These are phyloP conservation scores for Clitoria ternatea DNA, from an alignment of 306 rosid species.

Conservation along the genomic window DNA sequence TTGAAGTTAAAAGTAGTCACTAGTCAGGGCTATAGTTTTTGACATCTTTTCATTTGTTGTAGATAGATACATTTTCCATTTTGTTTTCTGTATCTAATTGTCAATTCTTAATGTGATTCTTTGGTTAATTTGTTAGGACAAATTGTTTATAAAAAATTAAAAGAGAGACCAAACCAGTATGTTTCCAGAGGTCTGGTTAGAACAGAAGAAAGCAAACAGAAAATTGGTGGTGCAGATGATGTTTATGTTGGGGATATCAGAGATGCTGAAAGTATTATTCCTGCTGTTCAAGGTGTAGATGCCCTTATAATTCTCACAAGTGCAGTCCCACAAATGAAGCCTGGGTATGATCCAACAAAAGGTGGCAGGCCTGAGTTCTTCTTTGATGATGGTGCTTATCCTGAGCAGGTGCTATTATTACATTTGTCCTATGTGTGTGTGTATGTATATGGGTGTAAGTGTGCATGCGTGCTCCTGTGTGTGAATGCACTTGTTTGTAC, in stretches of 20 bases:
- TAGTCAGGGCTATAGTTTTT: background rate
- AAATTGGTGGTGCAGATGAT: slow-evolving; percentile 68
- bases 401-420: slow-evolving; percentile 68
- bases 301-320: slow-evolving; percentile 87
- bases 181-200: slow-evolving; percentile 84
- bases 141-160: slow-evolving; percentile 65
- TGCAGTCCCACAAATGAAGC: slow-evolving; percentile 77
- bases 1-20: background rate
- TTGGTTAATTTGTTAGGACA: slow-evolving; percentile 60
- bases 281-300: slow-evolving; percentile 79
- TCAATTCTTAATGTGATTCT: background rate
- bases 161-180: slow-evolving; percentile 67
- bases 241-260: slow-evolving; percentile 78
- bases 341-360: slow-evolving; percentile 84
- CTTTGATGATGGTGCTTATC: slow-evolving; percentile 80
- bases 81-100: background rate
- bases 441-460: no score
- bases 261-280: slow-evolving; percentile 54
- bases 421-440: background rate
- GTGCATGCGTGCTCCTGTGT: no score
- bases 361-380: slow-evolving; percentile 91
- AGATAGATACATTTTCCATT: background rate
- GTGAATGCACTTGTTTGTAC: no score
- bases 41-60: background rate
- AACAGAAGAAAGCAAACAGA: slow-evolving; percentile 77